phyloP scores from a whole-genome alignment of 2,329 filamentous ascomycete species.

The Tolypocladium capitatum region DNA sequence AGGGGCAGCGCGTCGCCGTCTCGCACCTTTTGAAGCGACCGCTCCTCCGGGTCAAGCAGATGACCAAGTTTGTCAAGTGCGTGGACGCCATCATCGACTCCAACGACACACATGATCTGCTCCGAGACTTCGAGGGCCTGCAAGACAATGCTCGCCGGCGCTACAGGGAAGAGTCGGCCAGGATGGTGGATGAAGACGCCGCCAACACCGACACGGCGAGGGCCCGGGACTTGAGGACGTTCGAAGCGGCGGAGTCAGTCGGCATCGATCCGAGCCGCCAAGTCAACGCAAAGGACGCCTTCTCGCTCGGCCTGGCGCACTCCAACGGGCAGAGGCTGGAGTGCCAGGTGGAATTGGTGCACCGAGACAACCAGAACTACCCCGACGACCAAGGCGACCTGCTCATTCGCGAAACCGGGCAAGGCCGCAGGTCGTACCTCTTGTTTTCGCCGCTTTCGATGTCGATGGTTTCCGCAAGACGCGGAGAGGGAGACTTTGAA shows the following conservation, averaged over 20 bases:
- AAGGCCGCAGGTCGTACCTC: slow-evolving; percentile 59
- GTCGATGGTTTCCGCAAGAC: slow-evolving; percentile 63
- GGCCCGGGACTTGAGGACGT: slow-evolving; percentile 63
- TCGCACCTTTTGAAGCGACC: slow-evolving; percentile 85
- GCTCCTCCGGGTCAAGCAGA: slow-evolving; percentile 73
- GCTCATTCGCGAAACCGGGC: slow-evolving; percentile 83
- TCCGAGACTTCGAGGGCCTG: slow-evolving; percentile 50
- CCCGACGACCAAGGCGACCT: slow-evolving; percentile 63
- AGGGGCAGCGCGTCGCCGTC: slow-evolving; percentile 87
- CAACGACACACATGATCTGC: slow-evolving; percentile 27
- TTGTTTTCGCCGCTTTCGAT: slow-evolving; percentile 80
- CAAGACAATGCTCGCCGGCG: slow-evolving; percentile 62
- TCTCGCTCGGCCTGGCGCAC: slow-evolving; percentile 72
- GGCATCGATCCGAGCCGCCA: slow-evolving; percentile 64
- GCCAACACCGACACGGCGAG: slow-evolving; percentile 69
- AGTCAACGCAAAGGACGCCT: slow-evolving; percentile 81
- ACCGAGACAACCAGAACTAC: slow-evolving; percentile 65
- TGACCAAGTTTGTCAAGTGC: slow-evolving; percentile 69
- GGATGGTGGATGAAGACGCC: slow-evolving; percentile 72
- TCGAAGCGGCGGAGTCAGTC: slow-evolving; percentile 58
- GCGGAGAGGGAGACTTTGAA: slow-evolving; percentile 55
- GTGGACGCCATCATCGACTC: slow-evolving; percentile 42
- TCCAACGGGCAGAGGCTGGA: slow-evolving; percentile 83
- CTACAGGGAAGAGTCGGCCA: slow-evolving; percentile 53
- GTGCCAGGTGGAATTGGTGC: slow-evolving; percentile 76